phyloP scores from a whole-genome alignment of 2,329 filamentous ascomycete genomes.

The Aspergillus uvarum region DNA sequence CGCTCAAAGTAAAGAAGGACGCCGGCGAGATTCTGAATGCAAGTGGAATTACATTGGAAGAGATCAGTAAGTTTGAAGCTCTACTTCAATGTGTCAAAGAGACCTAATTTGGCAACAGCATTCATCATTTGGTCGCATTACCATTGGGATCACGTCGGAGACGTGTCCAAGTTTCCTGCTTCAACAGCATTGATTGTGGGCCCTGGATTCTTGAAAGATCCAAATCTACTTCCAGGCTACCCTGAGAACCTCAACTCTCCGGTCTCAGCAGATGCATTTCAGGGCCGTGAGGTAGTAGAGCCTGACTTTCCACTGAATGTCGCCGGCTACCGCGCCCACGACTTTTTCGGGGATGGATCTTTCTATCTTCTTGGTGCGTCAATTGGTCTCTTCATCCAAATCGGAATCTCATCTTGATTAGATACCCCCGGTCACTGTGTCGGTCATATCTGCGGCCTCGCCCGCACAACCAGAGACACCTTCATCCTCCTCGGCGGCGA shows the following conservation, averaged over 20 bases:
- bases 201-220: constrained; percentile 49
- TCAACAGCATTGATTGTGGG: constrained; percentile 53
- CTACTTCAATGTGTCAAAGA: not conserved
- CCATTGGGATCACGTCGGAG: constrained; percentile 54
- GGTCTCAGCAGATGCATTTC: constrained; percentile 35
- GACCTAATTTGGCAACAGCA: constrained; percentile 6
- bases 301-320: constrained; percentile 17
- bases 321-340: constrained; percentile 25
- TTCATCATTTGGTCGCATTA: constrained; percentile 32
- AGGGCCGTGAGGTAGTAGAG: constrained; percentile 11
- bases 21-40: constrained; percentile 22
- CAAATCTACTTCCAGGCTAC: constrained; percentile 46
- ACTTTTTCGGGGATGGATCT: constrained; percentile 32
- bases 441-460: constrained; percentile 29
- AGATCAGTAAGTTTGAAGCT: constrained; percentile 9
- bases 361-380: constrained; percentile 30
- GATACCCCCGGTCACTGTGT: constrained; percentile 26
- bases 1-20: constrained; percentile 20
- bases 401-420: not conserved
- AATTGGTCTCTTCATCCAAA: constrained; percentile 26
- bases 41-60: constrained; percentile 13
- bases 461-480: constrained; percentile 24
- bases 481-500: constrained; percentile 31
- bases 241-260: constrained; percentile 41
- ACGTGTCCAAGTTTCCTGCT: constrained; percentile 49